Percentiles rank a stretch among this genome's conserved stretches.
Evolutionary conservation across 345 rosid species (phyloP).

Genomic region (Hibiscus mutabilis): DNA sequence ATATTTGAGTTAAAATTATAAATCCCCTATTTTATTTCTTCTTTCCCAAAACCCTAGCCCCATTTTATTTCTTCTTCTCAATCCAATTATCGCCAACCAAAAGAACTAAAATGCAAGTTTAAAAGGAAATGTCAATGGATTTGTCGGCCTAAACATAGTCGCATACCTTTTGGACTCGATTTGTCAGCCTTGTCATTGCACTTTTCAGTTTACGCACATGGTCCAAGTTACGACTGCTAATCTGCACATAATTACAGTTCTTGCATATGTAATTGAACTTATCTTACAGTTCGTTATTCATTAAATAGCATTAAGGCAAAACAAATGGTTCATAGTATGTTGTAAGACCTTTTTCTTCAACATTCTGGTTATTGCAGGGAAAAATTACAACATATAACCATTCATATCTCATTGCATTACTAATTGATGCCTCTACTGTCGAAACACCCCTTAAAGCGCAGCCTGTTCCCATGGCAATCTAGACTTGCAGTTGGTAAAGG

Average conservation of each 20-base stretch:
- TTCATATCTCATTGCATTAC: neutral
- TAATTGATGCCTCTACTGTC: neutral
- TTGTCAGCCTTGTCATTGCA: constrained; percentile 52
- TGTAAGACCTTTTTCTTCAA: neutral
- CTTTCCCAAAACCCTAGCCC: too few relatives aligned
- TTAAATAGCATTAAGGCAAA: neutral
- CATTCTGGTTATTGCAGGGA: neutral
- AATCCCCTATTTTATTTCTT: too few relatives aligned
- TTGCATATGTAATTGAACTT: neutral
- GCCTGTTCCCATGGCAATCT: neutral
- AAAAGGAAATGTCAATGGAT: too few relatives aligned
- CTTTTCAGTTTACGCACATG: constrained; percentile 49
- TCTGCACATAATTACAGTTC: constrained; percentile 24
- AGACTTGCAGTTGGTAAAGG: neutral
- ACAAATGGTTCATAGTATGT: neutral
- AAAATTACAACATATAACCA: neutral
- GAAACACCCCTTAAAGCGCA: neutral
- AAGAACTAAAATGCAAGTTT: too few relatives aligned
- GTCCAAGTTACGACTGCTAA: constrained; percentile 55
- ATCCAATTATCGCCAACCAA: too few relatives aligned
- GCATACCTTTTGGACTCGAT: constrained; percentile 48
- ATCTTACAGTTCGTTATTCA: neutral
- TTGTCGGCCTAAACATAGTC: neutral
- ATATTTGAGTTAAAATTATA: too few relatives aligned
- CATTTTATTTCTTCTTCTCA: too few relatives aligned